These are phyloP conservation scores for Toxicodendron radicans DNA, from an alignment of 345 rosid species.

Conservation along the genomic window DNA sequence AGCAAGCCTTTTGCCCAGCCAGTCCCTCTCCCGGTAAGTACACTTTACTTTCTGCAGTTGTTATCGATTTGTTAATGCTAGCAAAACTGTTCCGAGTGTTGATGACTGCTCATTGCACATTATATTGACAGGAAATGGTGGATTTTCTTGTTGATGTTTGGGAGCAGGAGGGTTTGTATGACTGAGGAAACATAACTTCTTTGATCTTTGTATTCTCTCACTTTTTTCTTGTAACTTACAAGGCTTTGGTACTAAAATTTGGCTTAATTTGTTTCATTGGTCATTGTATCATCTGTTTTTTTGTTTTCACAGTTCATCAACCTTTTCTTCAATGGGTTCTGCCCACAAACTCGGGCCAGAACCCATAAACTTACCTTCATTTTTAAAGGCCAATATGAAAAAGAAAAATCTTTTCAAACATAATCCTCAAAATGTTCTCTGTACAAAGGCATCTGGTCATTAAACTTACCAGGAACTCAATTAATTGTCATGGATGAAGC, in stretches of 20 bases:
- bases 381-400: too few relatives aligned
- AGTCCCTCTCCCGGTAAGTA: constrained; percentile 74
- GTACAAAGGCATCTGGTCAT: too few relatives aligned
- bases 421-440: too few relatives aligned
- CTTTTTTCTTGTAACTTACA: neutral
- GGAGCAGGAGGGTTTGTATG: constrained; percentile 61
- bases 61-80: neutral
- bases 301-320: neutral
- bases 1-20: constrained; percentile 60
- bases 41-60: neutral
- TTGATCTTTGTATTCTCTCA: neutral
- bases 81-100: neutral
- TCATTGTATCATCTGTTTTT: neutral
- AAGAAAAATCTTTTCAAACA: too few relatives aligned
- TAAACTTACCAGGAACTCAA: neutral
- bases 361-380: too few relatives aligned
- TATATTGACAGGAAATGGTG: constrained; percentile 57
- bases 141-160: constrained; percentile 62
- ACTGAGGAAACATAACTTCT: constrained; percentile 24
- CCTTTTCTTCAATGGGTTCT: neutral
- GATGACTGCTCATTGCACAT: constrained; percentile 2
- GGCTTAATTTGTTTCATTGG: neutral
- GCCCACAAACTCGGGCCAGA: too few relatives aligned
- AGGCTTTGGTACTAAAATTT: neutral
- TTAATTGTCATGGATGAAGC: too few relatives aligned